Percentiles rank a stretch among this genome's conserved stretches.
phyloP scores from a whole-genome alignment of 345 rosid genomes.

The Clausena lansium region DNA sequence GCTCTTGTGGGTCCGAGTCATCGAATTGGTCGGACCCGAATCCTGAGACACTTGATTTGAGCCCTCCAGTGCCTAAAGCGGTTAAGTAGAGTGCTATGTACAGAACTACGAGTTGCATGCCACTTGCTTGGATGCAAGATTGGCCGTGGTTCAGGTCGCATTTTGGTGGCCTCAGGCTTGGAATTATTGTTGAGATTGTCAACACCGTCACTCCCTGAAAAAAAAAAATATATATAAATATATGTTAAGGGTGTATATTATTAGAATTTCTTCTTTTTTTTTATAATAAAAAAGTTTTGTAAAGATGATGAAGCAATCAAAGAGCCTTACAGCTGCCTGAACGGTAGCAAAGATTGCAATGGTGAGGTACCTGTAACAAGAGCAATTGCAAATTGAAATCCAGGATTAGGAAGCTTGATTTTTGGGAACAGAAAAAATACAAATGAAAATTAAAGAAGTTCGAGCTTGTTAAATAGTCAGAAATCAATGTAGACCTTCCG shows the following conservation, averaged over 20 bases:
- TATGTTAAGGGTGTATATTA: too few species aligned
- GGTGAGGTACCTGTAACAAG: conserved; percentile 64
- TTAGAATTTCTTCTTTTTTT: too few species aligned
- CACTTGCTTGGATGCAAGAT: conserved; percentile 60
- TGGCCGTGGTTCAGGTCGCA: conserved; percentile 35
- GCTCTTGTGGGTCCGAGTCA: conserved; percentile 62
- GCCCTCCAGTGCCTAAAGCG: conserved; percentile 93
- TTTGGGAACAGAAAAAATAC: not conserved
- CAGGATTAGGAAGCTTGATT: not conserved
- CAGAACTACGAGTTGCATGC: conserved; percentile 60
- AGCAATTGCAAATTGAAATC: not conserved
- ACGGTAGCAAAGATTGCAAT: conserved; percentile 81
- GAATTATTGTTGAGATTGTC: conserved; percentile 81
- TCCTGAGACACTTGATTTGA: conserved; percentile 94
- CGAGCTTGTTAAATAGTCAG: not conserved
- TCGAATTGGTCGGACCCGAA: conserved; percentile 96
- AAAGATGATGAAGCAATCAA: not conserved
- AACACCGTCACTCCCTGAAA: conserved; percentile 77
- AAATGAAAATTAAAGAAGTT: too few species aligned
- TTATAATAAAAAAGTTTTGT: not conserved
- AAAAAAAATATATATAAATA: not conserved
- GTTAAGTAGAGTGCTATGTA: conserved; percentile 75
- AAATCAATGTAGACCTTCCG: conserved; percentile 54
- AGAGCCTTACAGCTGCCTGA: conserved; percentile 64
- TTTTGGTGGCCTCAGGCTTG: conserved; percentile 76